phyloP scores from a whole-genome alignment of 2,329 filamentous ascomycete genomes.

The Xylaria hypoxylon region DNA sequence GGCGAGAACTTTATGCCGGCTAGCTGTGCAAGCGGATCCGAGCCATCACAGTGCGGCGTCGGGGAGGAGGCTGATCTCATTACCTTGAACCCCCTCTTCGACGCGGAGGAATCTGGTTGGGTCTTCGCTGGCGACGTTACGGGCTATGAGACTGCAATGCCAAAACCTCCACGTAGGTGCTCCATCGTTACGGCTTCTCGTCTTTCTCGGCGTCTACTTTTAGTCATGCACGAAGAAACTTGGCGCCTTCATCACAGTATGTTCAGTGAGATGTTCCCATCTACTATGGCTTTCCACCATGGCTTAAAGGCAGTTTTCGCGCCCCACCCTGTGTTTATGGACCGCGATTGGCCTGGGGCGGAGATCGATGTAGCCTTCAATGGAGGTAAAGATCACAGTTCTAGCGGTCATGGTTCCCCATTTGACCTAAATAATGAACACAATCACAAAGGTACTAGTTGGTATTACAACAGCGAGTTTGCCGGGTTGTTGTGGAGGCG shows the following conservation, averaged over 20 bases:
- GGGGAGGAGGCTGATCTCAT: constrained; percentile 81
- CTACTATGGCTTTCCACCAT: constrained; percentile 76
- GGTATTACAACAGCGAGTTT: constrained; percentile 87
- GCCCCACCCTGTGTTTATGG: constrained; percentile 83
- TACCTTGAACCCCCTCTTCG: constrained; percentile 81
- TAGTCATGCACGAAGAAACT: constrained; percentile 81
- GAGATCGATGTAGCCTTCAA: constrained; percentile 85
- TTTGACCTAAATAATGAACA: constrained; percentile 79
- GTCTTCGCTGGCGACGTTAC: constrained; percentile 77
- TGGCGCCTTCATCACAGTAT: constrained; percentile 74
- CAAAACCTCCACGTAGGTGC: constrained; percentile 73
- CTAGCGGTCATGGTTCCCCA: constrained; percentile 73
- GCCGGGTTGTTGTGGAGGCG: constrained; percentile 81
- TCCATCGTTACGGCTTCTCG: constrained; percentile 79
- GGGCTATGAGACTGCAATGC: constrained; percentile 68
- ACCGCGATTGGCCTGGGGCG: constrained; percentile 77
- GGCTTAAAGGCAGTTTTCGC: constrained; percentile 83
- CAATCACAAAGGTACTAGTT: constrained; percentile 83
- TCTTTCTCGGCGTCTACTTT: constrained; percentile 72
- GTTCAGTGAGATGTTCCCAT: constrained; percentile 85
- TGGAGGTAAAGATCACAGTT: constrained; percentile 74
- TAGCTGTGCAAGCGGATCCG: constrained; percentile 65
- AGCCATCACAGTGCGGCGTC: constrained; percentile 69
- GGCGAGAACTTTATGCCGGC: constrained; percentile 68
- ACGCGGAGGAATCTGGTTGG: constrained; percentile 77